Base-by-base conservation (phyloP, 495 filamentous ascomycete species). In the Thermothielavioides terrestris region DNA sequence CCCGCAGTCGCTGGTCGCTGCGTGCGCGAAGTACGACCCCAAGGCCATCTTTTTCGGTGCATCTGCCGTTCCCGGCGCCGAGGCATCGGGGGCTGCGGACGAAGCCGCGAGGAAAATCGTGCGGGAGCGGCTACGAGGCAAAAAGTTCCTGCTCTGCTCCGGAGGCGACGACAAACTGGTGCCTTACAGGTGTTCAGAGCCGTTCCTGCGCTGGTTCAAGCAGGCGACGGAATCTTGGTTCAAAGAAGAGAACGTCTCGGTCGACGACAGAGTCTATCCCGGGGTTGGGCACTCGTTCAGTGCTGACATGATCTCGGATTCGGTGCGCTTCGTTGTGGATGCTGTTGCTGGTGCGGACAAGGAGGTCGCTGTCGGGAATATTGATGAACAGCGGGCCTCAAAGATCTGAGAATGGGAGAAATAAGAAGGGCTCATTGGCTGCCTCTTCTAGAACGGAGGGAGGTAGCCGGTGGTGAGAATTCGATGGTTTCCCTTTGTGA, bases 101-200 rank as follows among this genome's bases (percentile, higher is more conserved):
- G 45, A 12, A 0, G 27, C n/a, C 21, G 18, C 39, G 64, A 54
- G 72, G 11, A 55, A 74, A 17, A 59, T 77, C 20, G 53, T 85
- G 1, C 57, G 72, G 20, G 67, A 72, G 0, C 69, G 72, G 10
- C 55, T 96, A 36, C 69, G 67, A 1, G 81, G 82, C 0, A 98
- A 96, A 66, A 80, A 72, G 46, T 81, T 96, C 49, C 66, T 96
- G 44, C 79, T 86, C 51, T 68, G 94, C 50, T 82, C 82, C 11
- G 92, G 91, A 0, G 84, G 72, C 0, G 70, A 70, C 15, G 92
- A 98, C 63, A 89, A 86, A 59, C 65, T 97, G 40, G 91, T 98
- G 17, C 91, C 92, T 6, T 87, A 88, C 64, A 69, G 70, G 20
- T 80, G 79, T 14, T 72, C 76, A 2, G 77, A 84, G 58, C 73